These are phyloP conservation scores for Hanseniaspora nectarophila DNA, from an alignment of 805 yeast genomes.

Conservation along the genomic window DNA sequence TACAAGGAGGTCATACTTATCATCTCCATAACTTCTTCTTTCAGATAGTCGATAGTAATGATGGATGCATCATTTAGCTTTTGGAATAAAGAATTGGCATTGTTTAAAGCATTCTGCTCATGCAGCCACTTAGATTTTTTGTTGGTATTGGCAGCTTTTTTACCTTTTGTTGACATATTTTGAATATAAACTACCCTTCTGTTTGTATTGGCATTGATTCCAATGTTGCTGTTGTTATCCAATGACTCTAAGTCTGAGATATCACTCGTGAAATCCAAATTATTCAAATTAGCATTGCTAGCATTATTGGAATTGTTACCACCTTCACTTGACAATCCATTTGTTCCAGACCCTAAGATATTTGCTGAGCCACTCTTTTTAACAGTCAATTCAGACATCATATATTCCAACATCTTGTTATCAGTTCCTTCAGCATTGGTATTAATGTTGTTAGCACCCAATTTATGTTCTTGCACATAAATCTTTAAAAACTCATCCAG, in stretches of 20 bases:
- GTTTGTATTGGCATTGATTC: constrained; percentile 22
- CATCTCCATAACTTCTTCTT: constrained; percentile 77
- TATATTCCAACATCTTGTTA: constrained; percentile 2
- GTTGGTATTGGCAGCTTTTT: constrained; percentile 40
- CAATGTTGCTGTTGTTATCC: constrained; percentile 19
- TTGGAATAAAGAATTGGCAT: constrained; percentile 43
- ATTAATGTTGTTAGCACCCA: background rate
- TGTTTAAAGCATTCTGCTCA: constrained; percentile 60
- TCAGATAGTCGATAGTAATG: constrained; percentile 58
- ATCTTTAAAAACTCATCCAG: constrained; percentile 49
- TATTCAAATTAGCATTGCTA: background rate
- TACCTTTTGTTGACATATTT: constrained; percentile 71
- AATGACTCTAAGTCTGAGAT: constrained; percentile 21
- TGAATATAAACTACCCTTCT: constrained; percentile 59
- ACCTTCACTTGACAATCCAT: background rate
- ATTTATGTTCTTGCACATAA: constrained; percentile 23
- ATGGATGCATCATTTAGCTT: constrained; percentile 57
- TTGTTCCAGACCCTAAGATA: background rate
- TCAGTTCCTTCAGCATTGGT: background rate
- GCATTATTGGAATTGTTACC: background rate
- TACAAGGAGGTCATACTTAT: constrained; percentile 63
- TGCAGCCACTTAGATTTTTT: constrained; percentile 64
- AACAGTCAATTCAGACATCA: constrained; percentile 7
- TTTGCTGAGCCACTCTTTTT: background rate
- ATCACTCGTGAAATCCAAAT: constrained; percentile 14